These are phyloP conservation scores for Limonomyces culmigenus DNA, from an alignment of 1,284 basidiomycete genomes.

Conservation along the genomic window DNA sequence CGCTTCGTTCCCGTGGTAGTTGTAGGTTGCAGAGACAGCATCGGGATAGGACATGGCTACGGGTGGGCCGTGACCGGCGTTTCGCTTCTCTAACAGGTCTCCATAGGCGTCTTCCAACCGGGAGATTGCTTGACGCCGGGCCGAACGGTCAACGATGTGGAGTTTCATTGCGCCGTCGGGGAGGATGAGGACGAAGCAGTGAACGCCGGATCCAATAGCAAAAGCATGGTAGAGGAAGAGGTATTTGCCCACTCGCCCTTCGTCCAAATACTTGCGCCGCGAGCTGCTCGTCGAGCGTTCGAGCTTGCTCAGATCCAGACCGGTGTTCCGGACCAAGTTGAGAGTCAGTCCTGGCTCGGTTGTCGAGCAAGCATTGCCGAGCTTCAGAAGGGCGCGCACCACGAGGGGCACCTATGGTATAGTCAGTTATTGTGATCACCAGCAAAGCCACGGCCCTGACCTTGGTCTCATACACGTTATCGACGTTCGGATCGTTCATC, in stretches of 20 bases:
- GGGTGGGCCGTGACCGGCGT: conserved; percentile 20
- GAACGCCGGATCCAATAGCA: conserved; percentile 57
- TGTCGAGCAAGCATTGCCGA: conserved; percentile 74
- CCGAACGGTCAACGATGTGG: conserved; percentile 84
- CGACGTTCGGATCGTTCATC: conserved; percentile 88
- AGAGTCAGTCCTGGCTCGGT: conserved; percentile 59
- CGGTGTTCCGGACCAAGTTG: conserved; percentile 69
- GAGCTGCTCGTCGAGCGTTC: conserved; percentile 46
- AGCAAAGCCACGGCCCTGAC: conserved; percentile 19
- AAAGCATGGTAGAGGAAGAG: conserved; percentile 87
- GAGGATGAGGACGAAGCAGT: conserved; percentile 84
- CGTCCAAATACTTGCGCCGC: conserved; percentile 61
- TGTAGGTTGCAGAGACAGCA: conserved; percentile 51
- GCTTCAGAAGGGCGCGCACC: conserved; percentile 67
- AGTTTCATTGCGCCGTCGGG: conserved; percentile 60
- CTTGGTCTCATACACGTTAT: conserved; percentile 91
- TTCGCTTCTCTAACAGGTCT: conserved; percentile 33
- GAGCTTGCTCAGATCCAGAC: conserved; percentile 79
- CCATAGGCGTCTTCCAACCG: conserved; percentile 64
- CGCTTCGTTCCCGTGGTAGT: conserved; percentile 68
- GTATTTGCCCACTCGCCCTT: conserved; percentile 61
- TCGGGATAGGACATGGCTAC: conserved; percentile 53
- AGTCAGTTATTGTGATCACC: conserved; percentile 4
- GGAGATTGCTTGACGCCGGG: conserved; percentile 67
- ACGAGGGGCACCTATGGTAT: conserved; percentile 60